phyloP scores from a whole-genome alignment of 148 eudicot species.

The Vaccinium macrocarpon region DNA sequence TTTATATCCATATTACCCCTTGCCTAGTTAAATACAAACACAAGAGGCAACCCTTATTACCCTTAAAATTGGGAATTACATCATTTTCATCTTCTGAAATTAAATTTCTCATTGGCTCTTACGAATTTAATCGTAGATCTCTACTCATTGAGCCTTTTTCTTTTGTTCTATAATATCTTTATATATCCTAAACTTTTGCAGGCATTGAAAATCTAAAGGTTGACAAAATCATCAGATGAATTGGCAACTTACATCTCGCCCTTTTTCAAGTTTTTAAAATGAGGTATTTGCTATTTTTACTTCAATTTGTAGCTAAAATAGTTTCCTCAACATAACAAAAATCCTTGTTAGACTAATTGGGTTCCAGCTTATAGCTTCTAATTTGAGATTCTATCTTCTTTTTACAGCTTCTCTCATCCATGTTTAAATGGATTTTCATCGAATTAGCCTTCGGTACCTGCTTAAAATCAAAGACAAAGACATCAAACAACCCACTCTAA shows the following conservation, averaged over 20 bases:
- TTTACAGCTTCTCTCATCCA: not conserved
- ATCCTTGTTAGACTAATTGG: not conserved
- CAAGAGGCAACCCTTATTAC: slow-evolving; percentile 3
- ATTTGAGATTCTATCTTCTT: not conserved
- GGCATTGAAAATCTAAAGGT: not conserved
- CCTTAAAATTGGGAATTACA: not conserved
- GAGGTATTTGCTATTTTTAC: not conserved
- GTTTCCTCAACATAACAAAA: not conserved
- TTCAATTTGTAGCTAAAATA: not conserved
- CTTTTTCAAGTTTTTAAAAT: not conserved
- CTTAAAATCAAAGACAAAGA: not conserved
- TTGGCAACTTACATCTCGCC: not conserved
- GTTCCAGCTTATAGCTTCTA: slow-evolving; percentile 7
- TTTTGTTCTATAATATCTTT: not conserved
- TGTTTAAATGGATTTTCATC: slow-evolving; percentile 4
- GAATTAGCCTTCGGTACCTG: not conserved
- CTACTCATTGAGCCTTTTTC: not conserved
- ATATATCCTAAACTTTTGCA: not conserved
- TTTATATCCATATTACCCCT: not conserved
- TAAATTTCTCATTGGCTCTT: not conserved
- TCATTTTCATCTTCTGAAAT: not conserved
- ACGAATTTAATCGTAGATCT: not conserved
- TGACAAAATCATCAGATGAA: not conserved
- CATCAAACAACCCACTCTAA: not conserved
- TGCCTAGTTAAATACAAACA: not conserved